Conservation (phyloP, 2,329 filamentous ascomycete species). For the Erysiphe pulchra region DNA sequence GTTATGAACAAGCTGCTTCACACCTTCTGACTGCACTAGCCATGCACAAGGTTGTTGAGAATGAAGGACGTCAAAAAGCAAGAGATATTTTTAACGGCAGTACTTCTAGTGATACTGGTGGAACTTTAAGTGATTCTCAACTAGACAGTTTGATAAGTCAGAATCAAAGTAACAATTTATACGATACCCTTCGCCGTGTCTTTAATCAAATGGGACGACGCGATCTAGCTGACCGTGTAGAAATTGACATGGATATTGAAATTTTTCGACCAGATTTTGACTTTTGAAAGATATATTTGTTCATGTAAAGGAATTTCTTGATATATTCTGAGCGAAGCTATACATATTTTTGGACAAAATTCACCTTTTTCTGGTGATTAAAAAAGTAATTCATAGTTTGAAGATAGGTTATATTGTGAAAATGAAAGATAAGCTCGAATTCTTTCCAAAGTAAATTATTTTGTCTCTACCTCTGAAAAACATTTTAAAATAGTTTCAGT, state of each 20-base stretch:
- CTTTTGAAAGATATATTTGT: not conserved
- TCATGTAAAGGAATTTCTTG: too few relatives aligned
- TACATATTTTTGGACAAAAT: too few relatives aligned
- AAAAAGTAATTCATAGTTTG: too few relatives aligned
- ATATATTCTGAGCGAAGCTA: too few relatives aligned
- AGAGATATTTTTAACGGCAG: slow-evolving; percentile 49
- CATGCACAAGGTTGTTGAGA: slow-evolving; percentile 89
- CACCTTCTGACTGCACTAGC: slow-evolving; percentile 77
- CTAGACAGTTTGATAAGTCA: slow-evolving; percentile 75
- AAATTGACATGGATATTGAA: slow-evolving; percentile 60
- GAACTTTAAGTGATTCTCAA: slow-evolving; percentile 37
- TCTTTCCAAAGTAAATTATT: too few relatives aligned
- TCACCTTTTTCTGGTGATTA: too few relatives aligned
- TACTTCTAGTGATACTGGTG: slow-evolving; percentile 13
- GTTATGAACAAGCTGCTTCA: slow-evolving; percentile 74
- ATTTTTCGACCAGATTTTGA: slow-evolving; percentile 1
- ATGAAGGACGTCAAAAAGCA: slow-evolving; percentile 58
- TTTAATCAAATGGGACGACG: slow-evolving; percentile 85
- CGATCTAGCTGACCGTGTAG: slow-evolving; percentile 69
- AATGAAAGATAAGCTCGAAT: too few relatives aligned
- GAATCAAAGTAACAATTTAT: slow-evolving; percentile 90
- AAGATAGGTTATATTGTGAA: too few relatives aligned
- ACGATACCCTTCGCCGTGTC: slow-evolving; percentile 82
- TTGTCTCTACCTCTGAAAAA: too few relatives aligned
- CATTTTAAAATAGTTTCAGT: too few relatives aligned